Conservation (phyloP, 2,329 filamentous ascomycete species). For the Sporothrix protearum region DNA sequence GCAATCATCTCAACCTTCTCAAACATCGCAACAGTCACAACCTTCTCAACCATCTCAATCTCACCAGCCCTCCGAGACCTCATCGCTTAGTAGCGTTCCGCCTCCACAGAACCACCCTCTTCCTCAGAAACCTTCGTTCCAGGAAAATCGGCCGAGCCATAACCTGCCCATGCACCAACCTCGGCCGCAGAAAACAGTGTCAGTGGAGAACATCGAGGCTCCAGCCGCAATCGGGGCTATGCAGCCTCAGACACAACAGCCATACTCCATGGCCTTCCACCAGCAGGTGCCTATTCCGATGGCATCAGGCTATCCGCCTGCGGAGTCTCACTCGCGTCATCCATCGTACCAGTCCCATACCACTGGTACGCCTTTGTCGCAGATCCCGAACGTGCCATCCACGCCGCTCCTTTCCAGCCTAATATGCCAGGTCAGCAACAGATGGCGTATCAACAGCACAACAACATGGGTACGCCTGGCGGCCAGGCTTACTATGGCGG, state of each 20-base stretch:
- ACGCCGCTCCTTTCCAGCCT: slow-evolving; percentile 85
- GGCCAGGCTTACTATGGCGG: slow-evolving; percentile 50
- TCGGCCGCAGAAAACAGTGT: slow-evolving; percentile 89
- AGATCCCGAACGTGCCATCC: slow-evolving; percentile 88
- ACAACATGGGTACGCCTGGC: slow-evolving; percentile 25
- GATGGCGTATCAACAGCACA: slow-evolving; percentile 50
- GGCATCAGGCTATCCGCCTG: slow-evolving; percentile 45
- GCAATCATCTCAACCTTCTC: background rate
- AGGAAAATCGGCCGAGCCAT: slow-evolving; percentile 52
- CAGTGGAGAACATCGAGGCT: slow-evolving; percentile 86
- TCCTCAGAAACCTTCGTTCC: slow-evolving; percentile 55
- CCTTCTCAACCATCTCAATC: slow-evolving; percentile 12
- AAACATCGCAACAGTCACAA: background rate
- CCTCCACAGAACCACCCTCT: slow-evolving; percentile 58
- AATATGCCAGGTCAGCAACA: slow-evolving; percentile 41
- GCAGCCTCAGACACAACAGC: slow-evolving; percentile 14
- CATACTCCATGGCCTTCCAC: slow-evolving; percentile 59
- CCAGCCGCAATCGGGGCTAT: slow-evolving; percentile 50
- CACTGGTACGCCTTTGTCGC: slow-evolving; percentile 76
- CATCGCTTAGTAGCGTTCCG: slow-evolving; percentile 51
- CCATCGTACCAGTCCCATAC: slow-evolving; percentile 68
- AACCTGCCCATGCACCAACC: slow-evolving; percentile 83
- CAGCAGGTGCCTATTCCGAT: slow-evolving; percentile 85
- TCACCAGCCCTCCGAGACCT: slow-evolving; percentile 27
- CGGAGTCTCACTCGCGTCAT: slow-evolving; percentile 61